Conservation (phyloP, 2,329 filamentous ascomycete species). For the Celoporthe dispersa region DNA sequence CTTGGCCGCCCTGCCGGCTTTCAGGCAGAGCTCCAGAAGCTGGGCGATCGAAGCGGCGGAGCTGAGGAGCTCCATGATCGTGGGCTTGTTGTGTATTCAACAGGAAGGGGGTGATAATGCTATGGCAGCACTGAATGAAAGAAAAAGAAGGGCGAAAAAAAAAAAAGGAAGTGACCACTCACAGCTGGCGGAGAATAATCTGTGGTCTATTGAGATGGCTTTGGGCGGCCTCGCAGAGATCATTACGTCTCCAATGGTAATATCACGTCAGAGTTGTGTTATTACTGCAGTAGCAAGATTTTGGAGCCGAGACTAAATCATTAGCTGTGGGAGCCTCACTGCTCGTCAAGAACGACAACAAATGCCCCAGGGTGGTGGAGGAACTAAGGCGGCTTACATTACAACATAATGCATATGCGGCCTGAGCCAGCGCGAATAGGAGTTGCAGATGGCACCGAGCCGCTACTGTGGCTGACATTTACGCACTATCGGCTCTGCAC, state of each 20-base stretch:
- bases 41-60: conserved; percentile 2
- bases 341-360: background rate
- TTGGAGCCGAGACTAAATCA: too few relatives aligned
- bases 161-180: background rate
- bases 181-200: background rate
- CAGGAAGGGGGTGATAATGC: background rate
- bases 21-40: background rate
- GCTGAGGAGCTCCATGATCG: background rate
- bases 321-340: background rate
- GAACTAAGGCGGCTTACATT: background rate
- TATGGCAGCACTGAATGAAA: background rate
- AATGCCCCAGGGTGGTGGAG: background rate
- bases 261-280: background rate
- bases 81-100: background rate
- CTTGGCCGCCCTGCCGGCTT: background rate
- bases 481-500: background rate
- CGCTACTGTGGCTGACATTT: background rate
- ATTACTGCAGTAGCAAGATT: too few relatives aligned
- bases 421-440: background rate
- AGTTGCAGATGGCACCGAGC: background rate
- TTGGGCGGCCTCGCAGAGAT: background rate
- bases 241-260: background rate
- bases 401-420: background rate
- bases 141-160: background rate
- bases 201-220: background rate